phyloP scores from a whole-genome alignment of 2,329 filamentous ascomycete species.

The Ophiocordyceps polyrhachis-furcata region DNA sequence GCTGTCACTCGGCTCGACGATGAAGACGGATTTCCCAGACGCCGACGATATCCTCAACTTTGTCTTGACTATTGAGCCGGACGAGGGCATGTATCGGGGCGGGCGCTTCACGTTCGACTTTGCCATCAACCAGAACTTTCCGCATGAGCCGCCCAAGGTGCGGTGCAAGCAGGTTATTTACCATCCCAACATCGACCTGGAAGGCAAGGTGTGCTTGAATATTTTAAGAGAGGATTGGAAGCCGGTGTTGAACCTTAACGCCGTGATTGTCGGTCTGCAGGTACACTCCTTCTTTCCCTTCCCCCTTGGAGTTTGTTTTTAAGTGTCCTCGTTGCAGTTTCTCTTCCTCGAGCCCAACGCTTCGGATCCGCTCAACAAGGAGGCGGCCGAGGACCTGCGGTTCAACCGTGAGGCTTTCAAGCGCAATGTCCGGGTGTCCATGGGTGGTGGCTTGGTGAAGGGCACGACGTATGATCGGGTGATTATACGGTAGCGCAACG shows the following conservation, averaged over 20 bases:
- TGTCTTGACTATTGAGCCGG: slow-evolving; percentile 61
- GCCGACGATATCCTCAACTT: slow-evolving; percentile 78
- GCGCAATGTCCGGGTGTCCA: slow-evolving; percentile 68
- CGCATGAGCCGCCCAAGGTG: slow-evolving; percentile 93
- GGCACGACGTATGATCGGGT: slow-evolving; percentile 63
- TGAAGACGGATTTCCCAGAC: slow-evolving; percentile 67
- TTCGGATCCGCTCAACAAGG: slow-evolving; percentile 94
- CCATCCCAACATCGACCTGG: slow-evolving; percentile 94
- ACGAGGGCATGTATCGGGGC: slow-evolving; percentile 76
- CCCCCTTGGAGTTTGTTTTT: not conserved
- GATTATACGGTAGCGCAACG: not conserved
- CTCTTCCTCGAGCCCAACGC: slow-evolving; percentile 96
- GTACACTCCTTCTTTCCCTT: slow-evolving; percentile 19
- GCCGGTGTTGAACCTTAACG: slow-evolving; percentile 89
- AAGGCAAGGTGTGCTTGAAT: slow-evolving; percentile 95
- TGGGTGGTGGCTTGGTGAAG: slow-evolving; percentile 63
- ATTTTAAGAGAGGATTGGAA: slow-evolving; percentile 98
- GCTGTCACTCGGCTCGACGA: slow-evolving; percentile 58
- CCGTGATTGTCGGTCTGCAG: slow-evolving; percentile 86
- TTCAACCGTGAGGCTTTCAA: slow-evolving; percentile 76
- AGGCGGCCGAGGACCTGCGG: slow-evolving; percentile 83
- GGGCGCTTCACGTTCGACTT: slow-evolving; percentile 83
- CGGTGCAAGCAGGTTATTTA: slow-evolving; percentile 97
- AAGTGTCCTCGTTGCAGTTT: slow-evolving; percentile 55
- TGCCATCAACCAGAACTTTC: slow-evolving; percentile 84